These are phyloP conservation scores for Arachis stenosperma DNA, from an alignment of 306 rosid genomes.

Conservation along the genomic window DNA sequence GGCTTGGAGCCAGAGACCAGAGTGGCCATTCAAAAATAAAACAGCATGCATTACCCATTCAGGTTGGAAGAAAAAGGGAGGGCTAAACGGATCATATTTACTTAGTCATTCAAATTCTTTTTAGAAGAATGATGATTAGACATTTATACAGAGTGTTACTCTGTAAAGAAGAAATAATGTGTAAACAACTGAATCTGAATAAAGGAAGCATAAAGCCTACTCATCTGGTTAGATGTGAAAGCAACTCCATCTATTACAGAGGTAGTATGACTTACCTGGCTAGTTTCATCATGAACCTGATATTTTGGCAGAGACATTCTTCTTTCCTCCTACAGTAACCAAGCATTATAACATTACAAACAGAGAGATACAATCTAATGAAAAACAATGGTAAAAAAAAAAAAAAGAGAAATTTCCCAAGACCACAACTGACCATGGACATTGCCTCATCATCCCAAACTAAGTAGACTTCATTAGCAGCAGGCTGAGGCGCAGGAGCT, in stretches of 20 bases:
- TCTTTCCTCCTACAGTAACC: slow-evolving; percentile 90
- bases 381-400: background rate
- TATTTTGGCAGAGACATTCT: slow-evolving; percentile 86
- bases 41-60: slow-evolving; percentile 57
- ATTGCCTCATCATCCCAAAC: slow-evolving; percentile 99
- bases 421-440: slow-evolving; percentile 83
- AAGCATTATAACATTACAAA: slow-evolving; percentile 33
- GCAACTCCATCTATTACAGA: slow-evolving; percentile 64
- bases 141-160: slow-evolving; percentile 56
- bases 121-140: slow-evolving; percentile 17
- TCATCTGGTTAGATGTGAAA: slow-evolving; percentile 74
- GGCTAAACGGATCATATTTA: slow-evolving; percentile 43
- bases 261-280: slow-evolving; percentile 99
- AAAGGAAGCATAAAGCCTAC: slow-evolving; percentile 72
- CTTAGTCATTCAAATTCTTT: slow-evolving; percentile 39
- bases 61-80: slow-evolving; percentile 48
- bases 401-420: background rate
- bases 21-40: slow-evolving; percentile 58
- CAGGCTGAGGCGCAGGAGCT: slow-evolving; percentile 83
- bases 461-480: slow-evolving; percentile 90
- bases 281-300: slow-evolving; percentile 99
- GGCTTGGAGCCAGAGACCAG: slow-evolving; percentile 68
- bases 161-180: slow-evolving; percentile 55
- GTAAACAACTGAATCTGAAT: slow-evolving; percentile 60
- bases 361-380: slow-evolving; percentile 24